Base-by-base conservation (phyloP, 106 monocot species). In the Dendrobium nobile region DNA sequence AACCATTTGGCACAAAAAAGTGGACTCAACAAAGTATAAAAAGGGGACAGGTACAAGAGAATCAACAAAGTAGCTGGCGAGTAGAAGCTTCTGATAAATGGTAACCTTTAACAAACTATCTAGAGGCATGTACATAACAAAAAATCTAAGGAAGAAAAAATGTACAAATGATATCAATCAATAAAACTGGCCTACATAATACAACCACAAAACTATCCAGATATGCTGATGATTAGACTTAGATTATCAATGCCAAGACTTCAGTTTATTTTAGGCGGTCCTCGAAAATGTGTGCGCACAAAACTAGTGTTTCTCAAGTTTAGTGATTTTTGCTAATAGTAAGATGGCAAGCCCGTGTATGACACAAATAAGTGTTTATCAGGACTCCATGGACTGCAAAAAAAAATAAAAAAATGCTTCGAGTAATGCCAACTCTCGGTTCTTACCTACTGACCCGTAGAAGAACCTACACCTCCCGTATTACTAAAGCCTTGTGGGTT, bases 391-490 rank as follows among this genome's bases (percentile, higher is more conserved):
- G 51, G 3, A 51, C 2, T 51, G 51, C 51, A 51, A 15, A 51
- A 0, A 51, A 51, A 44, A 44, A 17, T 5, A 13, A 28, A 56
- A 7, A 70, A 31, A 70, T 11, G 33, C 5, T 70, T 31, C 1
- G 3, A 31, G 33, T 70, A 16, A 33, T 31, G 33, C 70, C 7
- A 70, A 15, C 10, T 27, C n/a, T 70, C 3, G 33, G 5, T 81
- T 55, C 67, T 76, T 86, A 83, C 86, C 86, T 94, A 93, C 68
- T 75, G 90, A 64, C 87, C 85, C 68, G 72, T 77, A 76, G 91
- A 91, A 84, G 84, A 82, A 26, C 80, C 70, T 20, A 82, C 20
- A 42, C 93, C 93, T 77, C 86, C 86, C 67, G 78, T 81, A 48
- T 88, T 78, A 22, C 88, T 87, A 54, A 28, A n/a, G 28, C 80